These are phyloP conservation scores for Scheffersomyces illinoinensis DNA, from an alignment of 1,139 yeast species.

Conservation along the genomic window DNA sequence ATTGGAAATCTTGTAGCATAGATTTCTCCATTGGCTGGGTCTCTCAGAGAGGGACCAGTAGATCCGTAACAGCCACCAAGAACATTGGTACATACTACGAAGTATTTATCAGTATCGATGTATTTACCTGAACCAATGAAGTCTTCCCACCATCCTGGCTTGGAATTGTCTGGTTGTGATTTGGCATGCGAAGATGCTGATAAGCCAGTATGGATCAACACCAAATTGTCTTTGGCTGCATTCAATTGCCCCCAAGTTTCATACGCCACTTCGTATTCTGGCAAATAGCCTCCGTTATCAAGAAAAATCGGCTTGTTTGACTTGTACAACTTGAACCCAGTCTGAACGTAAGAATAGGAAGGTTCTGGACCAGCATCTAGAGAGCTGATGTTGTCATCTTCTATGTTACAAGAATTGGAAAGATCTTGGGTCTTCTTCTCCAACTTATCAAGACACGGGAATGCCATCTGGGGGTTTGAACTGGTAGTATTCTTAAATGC, in stretches of 20 bases:
- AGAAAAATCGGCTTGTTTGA: constrained; percentile 62
- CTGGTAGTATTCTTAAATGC: constrained; percentile 6
- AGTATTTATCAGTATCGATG: constrained; percentile 78
- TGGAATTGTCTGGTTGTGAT: constrained; percentile 68
- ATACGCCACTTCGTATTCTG: constrained; percentile 78
- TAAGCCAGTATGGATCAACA: constrained; percentile 84
- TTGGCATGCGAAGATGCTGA: constrained; percentile 96
- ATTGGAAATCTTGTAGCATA: constrained; percentile 92
- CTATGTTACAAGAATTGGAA: constrained; percentile 20
- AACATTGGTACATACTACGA: constrained; percentile 85
- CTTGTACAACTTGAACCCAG: constrained; percentile 64
- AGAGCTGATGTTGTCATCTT: constrained; percentile 34
- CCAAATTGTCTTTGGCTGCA: constrained; percentile 60
- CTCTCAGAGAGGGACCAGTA: constrained; percentile 85
- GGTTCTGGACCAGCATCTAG: constrained; percentile 85
- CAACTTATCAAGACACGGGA: constrained; percentile 82
- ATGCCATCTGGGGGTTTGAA: constrained; percentile 67
- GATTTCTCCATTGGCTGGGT: constrained; percentile 64
- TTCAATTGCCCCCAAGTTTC: constrained; percentile 71
- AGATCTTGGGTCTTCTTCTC: constrained; percentile 55
- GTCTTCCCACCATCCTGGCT: constrained; percentile 95
- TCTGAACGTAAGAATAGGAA: constrained; percentile 65
- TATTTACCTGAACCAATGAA: constrained; percentile 85
- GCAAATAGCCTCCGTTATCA: constrained; percentile 81
- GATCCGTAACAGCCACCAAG: constrained; percentile 95